Conservation (phyloP, 495 filamentous ascomycete genomes). For the Aspergillus coremiiformis region DNA sequence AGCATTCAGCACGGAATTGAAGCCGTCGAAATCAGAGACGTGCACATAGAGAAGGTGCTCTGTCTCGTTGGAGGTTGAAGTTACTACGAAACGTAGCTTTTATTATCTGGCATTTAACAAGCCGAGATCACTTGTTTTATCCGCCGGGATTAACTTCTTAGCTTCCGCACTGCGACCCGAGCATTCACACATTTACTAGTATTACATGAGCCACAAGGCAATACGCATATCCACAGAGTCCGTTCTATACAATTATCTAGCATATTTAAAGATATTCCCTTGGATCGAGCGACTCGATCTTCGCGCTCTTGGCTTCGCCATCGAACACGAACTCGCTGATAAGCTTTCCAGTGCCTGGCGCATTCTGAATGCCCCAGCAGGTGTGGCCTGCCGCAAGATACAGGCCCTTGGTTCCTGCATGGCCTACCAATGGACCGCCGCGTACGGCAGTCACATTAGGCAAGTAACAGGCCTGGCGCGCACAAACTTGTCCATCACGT, state of each 20-base stretch:
- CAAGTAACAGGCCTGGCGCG: conserved; percentile 87
- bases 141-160: neutral
- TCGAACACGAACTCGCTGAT: conserved; percentile 84
- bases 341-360: conserved; percentile 79
- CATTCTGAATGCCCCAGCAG: conserved; percentile 98
- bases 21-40: conserved; percentile 10
- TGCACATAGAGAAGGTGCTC: conserved; percentile 1
- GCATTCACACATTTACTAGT: neutral
- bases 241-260: conserved; percentile 2
- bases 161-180: neutral
- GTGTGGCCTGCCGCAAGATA: conserved; percentile 87
- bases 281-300: conserved; percentile 64
- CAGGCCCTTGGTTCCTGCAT: conserved; percentile 66
- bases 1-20: conserved; percentile 19
- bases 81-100: no score
- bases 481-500: conserved; percentile 66
- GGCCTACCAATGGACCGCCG: conserved; percentile 69
- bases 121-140: conserved; percentile 7
- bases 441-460: conserved; percentile 61
- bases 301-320: conserved; percentile 67
- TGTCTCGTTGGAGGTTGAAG: neutral
- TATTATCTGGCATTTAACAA: conserved; percentile 16
- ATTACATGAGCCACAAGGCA: no score
- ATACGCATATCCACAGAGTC: no score
- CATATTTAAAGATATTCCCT: conserved; percentile 39